Conservation (phyloP, 352 stramenopile species). For the Phytopythium oedochilum region DNA sequence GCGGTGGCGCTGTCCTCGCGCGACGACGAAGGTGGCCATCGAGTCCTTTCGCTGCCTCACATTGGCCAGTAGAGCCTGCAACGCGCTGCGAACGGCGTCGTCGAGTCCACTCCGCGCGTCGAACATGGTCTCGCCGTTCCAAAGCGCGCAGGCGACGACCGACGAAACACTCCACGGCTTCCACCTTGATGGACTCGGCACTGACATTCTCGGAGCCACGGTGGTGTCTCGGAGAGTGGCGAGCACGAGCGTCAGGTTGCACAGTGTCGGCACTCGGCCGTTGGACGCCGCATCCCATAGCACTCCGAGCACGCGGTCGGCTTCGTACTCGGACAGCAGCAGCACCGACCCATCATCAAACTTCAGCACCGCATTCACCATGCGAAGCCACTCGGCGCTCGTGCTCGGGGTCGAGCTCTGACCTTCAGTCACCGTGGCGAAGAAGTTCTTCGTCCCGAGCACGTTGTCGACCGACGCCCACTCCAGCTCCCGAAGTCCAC, state of each 20-base stretch:
- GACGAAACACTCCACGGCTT: neutral
- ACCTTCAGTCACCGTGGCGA: constrained; percentile 11
- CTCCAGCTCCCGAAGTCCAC: neutral
- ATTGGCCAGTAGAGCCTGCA: constrained; percentile 14
- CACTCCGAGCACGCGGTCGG: constrained; percentile 28
- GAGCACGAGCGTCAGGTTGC: neutral
- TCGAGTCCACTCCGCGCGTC: neutral
- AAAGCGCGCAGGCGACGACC: constrained; percentile 15
- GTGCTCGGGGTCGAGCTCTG: too few relatives aligned
- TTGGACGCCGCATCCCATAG: constrained; percentile 12
- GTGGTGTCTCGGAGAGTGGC: neutral
- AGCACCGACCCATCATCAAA: constrained; percentile 36
- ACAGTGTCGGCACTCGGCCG: neutral
- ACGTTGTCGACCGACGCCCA: neutral
- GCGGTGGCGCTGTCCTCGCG: constrained; percentile 19
- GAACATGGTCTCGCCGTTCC: constrained; percentile 33
- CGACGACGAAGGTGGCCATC: constrained; percentile 25
- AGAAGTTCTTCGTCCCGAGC: constrained; percentile 38
- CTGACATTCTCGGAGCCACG: too few relatives aligned
- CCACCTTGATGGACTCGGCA: neutral
- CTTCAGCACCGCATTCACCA: constrained; percentile 32
- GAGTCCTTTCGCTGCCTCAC: constrained; percentile 13
- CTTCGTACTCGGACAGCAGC: constrained; percentile 33
- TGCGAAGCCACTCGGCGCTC: constrained; percentile 15
- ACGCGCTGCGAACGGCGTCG: constrained; percentile 5